Conservation (phyloP, 371 early-diverging fungal species). For the Circinella umbellata region DNA sequence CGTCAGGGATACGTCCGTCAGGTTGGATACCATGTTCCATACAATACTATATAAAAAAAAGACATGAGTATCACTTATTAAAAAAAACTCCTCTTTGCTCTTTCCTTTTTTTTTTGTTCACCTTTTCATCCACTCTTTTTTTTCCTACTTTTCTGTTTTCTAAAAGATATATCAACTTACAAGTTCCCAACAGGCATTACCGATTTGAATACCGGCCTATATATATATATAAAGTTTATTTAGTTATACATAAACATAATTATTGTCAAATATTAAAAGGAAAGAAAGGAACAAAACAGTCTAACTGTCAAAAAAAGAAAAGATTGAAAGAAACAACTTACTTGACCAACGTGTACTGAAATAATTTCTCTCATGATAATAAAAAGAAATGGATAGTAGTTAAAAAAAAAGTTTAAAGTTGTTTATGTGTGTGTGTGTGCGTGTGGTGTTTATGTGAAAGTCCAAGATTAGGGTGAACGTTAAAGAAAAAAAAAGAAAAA, state of each 20-base stretch:
- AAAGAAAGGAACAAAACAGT: too few species aligned
- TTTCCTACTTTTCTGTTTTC: too few species aligned
- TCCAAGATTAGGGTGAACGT: constrained; percentile 29
- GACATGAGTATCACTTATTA: neutral
- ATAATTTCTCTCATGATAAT: constrained; percentile 96
- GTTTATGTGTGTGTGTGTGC: too few species aligned
- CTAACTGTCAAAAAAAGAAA: too few species aligned
- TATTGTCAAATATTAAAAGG: neutral
- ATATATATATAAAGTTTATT: neutral
- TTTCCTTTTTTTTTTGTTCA: neutral
- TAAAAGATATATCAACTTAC: constrained; percentile 15
- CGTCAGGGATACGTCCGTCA: constrained; percentile 79
- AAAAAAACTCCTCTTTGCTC: neutral
- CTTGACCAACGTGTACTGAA: constrained; percentile 88
- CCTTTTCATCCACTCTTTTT: too few species aligned
- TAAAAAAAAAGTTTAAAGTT: constrained; percentile 10
- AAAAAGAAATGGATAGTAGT: constrained; percentile 4
- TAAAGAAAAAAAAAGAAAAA: constrained; percentile 20
- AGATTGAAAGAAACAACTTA: neutral
- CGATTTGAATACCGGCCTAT: constrained; percentile 98
- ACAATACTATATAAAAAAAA: constrained; percentile 63
- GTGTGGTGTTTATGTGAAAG: constrained; percentile 13
- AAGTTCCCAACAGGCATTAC: constrained; percentile 99
- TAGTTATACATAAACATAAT: neutral
- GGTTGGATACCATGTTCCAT: constrained; percentile 92